phyloP scores from a whole-genome alignment of 2,329 filamentous ascomycete genomes.

The Gremmenia infestans region DNA sequence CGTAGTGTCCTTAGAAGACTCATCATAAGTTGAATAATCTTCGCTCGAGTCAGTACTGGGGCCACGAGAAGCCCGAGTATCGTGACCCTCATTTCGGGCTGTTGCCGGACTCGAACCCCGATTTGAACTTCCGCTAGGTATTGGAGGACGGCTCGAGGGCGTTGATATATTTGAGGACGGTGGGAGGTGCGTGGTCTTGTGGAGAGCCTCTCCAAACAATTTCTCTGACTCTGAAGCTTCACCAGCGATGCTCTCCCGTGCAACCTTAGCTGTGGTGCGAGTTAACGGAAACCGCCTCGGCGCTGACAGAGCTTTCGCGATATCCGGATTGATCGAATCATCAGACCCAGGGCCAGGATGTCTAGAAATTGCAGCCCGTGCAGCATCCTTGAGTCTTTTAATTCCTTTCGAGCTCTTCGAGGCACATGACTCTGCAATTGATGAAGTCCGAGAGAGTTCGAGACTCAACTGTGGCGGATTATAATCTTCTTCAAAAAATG shows the following conservation, averaged over 20 bases:
- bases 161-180: background rate
- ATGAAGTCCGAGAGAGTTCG: constrained; percentile 2
- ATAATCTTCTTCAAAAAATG: constrained; percentile 12
- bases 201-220: constrained; percentile 5
- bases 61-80: constrained; percentile 5
- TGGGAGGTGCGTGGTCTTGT: background rate
- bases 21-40: constrained; percentile 24
- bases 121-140: background rate
- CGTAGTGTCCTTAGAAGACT: constrained; percentile 26
- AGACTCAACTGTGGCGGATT: constrained; percentile 6
- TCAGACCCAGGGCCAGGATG: background rate
- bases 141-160: background rate
- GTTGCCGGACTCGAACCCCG: too few relatives aligned
- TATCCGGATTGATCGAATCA: constrained; percentile 2
- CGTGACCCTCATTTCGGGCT: background rate
- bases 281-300: background rate
- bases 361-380: constrained; percentile 10
- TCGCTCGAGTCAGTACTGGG: constrained; percentile 26
- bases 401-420: constrained; percentile 6
- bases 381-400: constrained; percentile 11
- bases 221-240: constrained; percentile 1
- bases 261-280: background rate
- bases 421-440: background rate
- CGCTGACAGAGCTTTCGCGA: constrained; percentile 5
- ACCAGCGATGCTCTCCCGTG: background rate